These are phyloP conservation scores for Pythium phragmitis DNA, from an alignment of 352 stramenopile genomes.

Conservation along the genomic window DNA sequence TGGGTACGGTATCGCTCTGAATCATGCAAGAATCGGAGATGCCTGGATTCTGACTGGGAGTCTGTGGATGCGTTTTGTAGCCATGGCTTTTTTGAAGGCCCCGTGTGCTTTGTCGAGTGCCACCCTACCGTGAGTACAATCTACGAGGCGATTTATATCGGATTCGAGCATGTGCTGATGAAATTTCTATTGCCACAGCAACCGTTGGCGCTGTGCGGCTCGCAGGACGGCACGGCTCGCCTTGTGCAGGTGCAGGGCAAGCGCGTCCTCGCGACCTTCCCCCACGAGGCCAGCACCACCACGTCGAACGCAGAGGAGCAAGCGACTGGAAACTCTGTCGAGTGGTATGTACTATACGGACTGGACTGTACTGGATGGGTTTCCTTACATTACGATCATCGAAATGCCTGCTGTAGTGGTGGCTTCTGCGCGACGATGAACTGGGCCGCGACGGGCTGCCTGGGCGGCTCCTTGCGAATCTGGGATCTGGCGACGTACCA, in stretches of 20 bases:
- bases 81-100: conserved; percentile 83
- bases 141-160: neutral
- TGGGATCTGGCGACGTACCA: conserved; percentile 93
- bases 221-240: conserved; percentile 92
- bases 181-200: conserved; percentile 45
- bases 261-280: conserved; percentile 90
- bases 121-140: conserved; percentile 73
- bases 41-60: neutral
- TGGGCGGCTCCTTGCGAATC: conserved; percentile 94
- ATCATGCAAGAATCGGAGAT: neutral
- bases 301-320: conserved; percentile 49
- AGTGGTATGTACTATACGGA: conserved; percentile 60
- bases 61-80: conserved; percentile 25
- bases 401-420: conserved; percentile 47
- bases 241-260: conserved; percentile 94
- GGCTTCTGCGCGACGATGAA: conserved; percentile 94
- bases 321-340: conserved; percentile 80
- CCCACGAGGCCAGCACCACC: conserved; percentile 59
- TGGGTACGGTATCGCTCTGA: conserved; percentile 35
- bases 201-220: conserved; percentile 91
- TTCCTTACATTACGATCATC: neutral
- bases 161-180: neutral
- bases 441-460: conserved; percentile 94
- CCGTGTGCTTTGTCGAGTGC: conserved; percentile 90
- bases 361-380: neutral